Percentiles rank a stretch among this genome's conserved stretches.
Conservation (phyloP, 2,329 filamentous ascomycete species). For the Aspergillus fischeri region DNA sequence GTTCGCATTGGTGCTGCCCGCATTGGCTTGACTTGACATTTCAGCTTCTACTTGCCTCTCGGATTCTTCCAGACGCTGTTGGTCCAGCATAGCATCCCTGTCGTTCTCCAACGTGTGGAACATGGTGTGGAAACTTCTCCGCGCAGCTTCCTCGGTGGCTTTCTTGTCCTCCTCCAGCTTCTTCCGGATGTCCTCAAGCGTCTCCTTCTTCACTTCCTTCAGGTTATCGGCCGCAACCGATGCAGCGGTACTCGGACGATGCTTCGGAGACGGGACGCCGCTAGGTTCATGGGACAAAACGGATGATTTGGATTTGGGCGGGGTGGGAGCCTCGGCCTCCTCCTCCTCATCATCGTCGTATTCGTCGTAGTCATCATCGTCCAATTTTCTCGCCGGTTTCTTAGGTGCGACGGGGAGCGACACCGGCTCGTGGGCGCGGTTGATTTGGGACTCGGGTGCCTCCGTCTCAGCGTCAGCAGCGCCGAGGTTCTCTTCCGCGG, state of each 20-base stretch:
- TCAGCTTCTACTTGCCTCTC: slow-evolving; percentile 95
- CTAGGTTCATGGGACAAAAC: slow-evolving; percentile 53
- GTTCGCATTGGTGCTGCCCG: slow-evolving; percentile 52
- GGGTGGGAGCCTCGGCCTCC: slow-evolving; percentile 46
- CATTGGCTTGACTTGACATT: slow-evolving; percentile 64
- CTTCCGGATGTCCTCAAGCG: slow-evolving; percentile 84
- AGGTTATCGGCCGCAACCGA: slow-evolving; percentile 59
- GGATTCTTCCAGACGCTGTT: slow-evolving; percentile 93
- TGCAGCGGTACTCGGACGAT: slow-evolving; percentile 62
- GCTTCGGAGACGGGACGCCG: slow-evolving; percentile 65
- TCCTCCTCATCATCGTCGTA: slow-evolving; percentile 60
- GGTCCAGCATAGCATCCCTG: slow-evolving; percentile 92
- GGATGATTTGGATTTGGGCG: slow-evolving; percentile 49
- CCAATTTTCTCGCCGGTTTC: slow-evolving; percentile 68
- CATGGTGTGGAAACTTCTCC: slow-evolving; percentile 84
- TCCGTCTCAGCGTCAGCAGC: slow-evolving; percentile 50
- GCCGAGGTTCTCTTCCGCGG: slow-evolving; percentile 24
- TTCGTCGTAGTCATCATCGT: slow-evolving; percentile 72
- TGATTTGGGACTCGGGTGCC: slow-evolving; percentile 21
- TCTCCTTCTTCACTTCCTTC: slow-evolving; percentile 56
- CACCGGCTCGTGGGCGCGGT: slow-evolving; percentile 49
- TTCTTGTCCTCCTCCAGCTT: slow-evolving; percentile 88
- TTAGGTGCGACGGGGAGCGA: slow-evolving; percentile 40
- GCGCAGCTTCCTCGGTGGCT: slow-evolving; percentile 83
- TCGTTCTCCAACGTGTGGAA: slow-evolving; percentile 97